Evolutionary conservation across 2,329 filamentous ascomycete genomes (phyloP), one percentile per base, ranked within the genome.

Genomic region (Endocalyx cinctus): DNA sequence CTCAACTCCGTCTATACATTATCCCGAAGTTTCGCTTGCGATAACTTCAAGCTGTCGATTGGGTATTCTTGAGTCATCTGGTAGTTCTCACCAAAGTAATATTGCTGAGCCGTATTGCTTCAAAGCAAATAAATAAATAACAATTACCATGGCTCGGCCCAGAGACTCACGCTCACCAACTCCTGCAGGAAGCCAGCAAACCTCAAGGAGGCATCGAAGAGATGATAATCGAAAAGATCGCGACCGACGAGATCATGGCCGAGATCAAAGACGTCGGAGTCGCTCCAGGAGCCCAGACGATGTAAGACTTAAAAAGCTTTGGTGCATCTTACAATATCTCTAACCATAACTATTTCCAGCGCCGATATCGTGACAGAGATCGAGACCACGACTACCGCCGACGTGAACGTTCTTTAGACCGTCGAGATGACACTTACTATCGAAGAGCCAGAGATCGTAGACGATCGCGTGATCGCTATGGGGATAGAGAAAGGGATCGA

Each of bases 111-210:
- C 50, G 50, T 46, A 57, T 50, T 51, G 51, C 42, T 35, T n/a
- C n/a, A n/a, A n/a, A n/a, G n/a, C n/a, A n/a, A n/a, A n/a, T n/a
- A n/a, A n/a, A n/a, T n/a, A n/a, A n/a, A 45, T 34, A 33, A 37
- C 37, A 46, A 50, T 48, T 46, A 54, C 42, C 38, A 79, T 79
- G 74, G 73, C 72, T 76, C 74, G 74, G 65, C 74, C 68, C 66
- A 77, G 70, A 73, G 73, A 76, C 70, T 76, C 74, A 67, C 74
- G 85, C 84, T 90, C 85, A 89, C 86, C 85, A 85, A 87, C 83
- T 80, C 84, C 84, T 82, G 80, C 82, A 88, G 84, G 84, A 79
- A 87, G 84, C 74, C 81, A 84, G 59, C 74, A 77, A 64, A 80
- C 79, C 64, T 78, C 80, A 57, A 81, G 79, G 67, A 83, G 78